Conservation (phyloP, 495 filamentous ascomycete genomes). For the Penicillium simplicissimum region DNA sequence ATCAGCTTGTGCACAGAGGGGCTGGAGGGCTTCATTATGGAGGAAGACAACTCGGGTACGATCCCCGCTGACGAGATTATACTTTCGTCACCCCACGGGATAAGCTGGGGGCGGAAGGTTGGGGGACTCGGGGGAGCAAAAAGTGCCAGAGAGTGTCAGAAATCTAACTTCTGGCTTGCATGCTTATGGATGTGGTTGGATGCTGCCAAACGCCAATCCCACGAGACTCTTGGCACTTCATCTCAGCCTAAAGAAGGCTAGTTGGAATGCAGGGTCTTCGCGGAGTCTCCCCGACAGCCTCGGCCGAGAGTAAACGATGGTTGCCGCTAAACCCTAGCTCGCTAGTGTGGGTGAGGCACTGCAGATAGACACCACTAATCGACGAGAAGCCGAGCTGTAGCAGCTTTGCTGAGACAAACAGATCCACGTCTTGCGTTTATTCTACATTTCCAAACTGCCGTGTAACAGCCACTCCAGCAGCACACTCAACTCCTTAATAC, state of each 20-base stretch:
- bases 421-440: constrained; percentile 4
- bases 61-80: constrained; percentile 14
- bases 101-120: constrained; percentile 1
- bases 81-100: constrained; percentile 16
- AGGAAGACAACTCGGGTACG: constrained; percentile 10
- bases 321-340: neutral
- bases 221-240: constrained; percentile 8
- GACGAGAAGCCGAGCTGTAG: constrained; percentile 10
- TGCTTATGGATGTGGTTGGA: neutral
- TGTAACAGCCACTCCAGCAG: constrained; percentile 34
- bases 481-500: constrained; percentile 30
- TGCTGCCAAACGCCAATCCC: neutral
- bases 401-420: neutral
- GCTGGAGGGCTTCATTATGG: neutral
- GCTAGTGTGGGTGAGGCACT: neutral
- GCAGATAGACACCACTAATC: neutral
- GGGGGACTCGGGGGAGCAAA: neutral
- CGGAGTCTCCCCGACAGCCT: constrained; percentile 21
- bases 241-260: constrained; percentile 7
- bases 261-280: constrained; percentile 11
- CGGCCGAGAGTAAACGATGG: constrained; percentile 8
- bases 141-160: neutral
- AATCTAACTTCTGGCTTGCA: neutral
- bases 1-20: neutral
- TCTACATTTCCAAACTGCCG: constrained; percentile 13